Conservation (phyloP, 2,329 filamentous ascomycete genomes). For the Calcarisporium arbuscula region DNA sequence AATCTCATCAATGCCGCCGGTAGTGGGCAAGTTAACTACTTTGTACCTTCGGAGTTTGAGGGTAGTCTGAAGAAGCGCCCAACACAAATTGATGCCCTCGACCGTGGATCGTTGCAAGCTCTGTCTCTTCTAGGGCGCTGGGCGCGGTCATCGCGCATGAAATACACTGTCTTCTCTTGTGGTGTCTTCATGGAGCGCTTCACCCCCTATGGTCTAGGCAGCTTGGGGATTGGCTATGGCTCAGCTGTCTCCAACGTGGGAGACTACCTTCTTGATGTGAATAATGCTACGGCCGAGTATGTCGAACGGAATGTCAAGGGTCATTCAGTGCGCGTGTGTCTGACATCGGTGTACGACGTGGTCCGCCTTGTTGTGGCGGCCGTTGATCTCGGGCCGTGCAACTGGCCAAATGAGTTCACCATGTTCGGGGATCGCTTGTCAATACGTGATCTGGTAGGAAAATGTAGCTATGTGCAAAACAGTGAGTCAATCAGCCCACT, state of each 20-base stretch:
- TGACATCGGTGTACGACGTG: slow-evolving; percentile 66
- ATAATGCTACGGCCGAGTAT: slow-evolving; percentile 50
- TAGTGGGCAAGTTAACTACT: slow-evolving; percentile 56
- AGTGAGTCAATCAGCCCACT: slow-evolving; percentile 26
- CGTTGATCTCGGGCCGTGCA: slow-evolving; percentile 51
- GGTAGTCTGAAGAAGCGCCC: slow-evolving; percentile 52
- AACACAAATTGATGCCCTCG: slow-evolving; percentile 47
- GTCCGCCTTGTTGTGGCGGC: slow-evolving; percentile 66
- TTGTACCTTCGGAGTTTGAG: slow-evolving; percentile 72
- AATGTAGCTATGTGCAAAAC: slow-evolving; percentile 43
- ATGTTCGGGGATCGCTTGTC: slow-evolving; percentile 62
- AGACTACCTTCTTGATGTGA: slow-evolving; percentile 60
- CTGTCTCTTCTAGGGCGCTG: slow-evolving; percentile 51
- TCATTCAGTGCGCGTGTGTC: slow-evolving; percentile 48
- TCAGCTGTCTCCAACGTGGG: slow-evolving; percentile 50
- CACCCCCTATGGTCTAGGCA: slow-evolving; percentile 57
- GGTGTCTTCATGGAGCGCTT: slow-evolving; percentile 74
- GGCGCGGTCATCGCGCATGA: slow-evolving; percentile 45
- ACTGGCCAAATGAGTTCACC: slow-evolving; percentile 63
- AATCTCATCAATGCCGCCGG: slow-evolving; percentile 67
- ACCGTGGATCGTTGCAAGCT: slow-evolving; percentile 53
- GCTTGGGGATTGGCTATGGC: slow-evolving; percentile 52
- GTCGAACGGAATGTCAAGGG: slow-evolving; percentile 48
- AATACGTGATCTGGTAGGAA: slow-evolving; percentile 50
- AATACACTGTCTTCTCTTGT: slow-evolving; percentile 65